Evolutionary conservation across 208 protist species (phyloP), one percentile per base, ranked within the genome.

Genomic region (Acanthamoeba quina): DNA sequence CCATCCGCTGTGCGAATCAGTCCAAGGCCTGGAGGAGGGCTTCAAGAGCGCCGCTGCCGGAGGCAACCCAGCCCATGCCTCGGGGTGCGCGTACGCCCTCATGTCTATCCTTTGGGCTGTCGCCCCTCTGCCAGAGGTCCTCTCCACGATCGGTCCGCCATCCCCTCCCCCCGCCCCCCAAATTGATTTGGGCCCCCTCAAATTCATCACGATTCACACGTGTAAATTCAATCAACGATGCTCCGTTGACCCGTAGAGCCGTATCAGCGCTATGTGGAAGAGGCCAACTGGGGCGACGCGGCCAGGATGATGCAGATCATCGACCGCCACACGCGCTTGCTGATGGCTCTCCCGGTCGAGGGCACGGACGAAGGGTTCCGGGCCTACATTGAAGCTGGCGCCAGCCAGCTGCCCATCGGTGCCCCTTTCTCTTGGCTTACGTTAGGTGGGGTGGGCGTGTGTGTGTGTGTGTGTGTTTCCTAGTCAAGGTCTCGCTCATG

Each of bases 261-360:
- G 1, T 86, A 86, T 21, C 24, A 11, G 52, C 21, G 41, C 10
- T 86, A 86, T n/a, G n/a, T 5, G 1, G 41, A n/a, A 49, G 78
- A 86, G 78, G 47, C 26, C 29, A 41, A 41, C 24, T 86, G 78
- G 78, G 26, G 24, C 13, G 78, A 86, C 78, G 26, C 62, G 1
- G 21, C 44, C 5, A 86, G 62, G 78, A 86, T 86, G 78, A 47
- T 86, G 78, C 29, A n/a, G 6, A 86, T 41, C 24, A 62, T 86
- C 78, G 78, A 86, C n/a, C 78, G 78, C 78, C 62, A 86, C 49
- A 62, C 78, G 10, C 62, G 62, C 7, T 24, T 86, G 24, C 47
- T 86, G 7, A 86, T 86, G 78, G 78, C 62, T 10, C 41, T n/a
- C 10, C 21, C 78, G 5, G 78, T 86, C 47, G 78, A 86, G 1